Base-by-base conservation (phyloP, 2,329 filamentous ascomycete genomes). In the Pezicula rhizophila region DNA sequence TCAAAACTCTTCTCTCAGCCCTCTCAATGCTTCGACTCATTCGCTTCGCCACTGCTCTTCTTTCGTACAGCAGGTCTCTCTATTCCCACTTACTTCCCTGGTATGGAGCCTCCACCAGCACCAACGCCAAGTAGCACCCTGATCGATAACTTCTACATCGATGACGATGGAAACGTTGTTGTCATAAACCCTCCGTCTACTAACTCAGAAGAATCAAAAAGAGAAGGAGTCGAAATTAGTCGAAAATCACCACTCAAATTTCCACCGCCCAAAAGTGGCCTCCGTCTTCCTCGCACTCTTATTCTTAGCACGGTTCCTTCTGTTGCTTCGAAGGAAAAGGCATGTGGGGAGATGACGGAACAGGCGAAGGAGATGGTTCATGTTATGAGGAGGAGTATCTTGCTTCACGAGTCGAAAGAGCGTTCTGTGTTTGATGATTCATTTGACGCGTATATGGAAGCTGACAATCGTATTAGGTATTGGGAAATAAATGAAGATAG, bases 41-140 rank as follows among this genome's bases (percentile, higher is more conserved):
- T 84, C 60, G 78, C 73, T 5, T 82, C 78, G 50, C 72, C 81
- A 0, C 69, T 70, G 45, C 68, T 84, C 1, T 76, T 84, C 57
- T 83, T 84, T 56, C 76, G 77, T 45, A 75, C 70, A 0, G 64
- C 79, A 0, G 76, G 74, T 1, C 17, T 58, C 2, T 28, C 52
- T 2, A 44, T 60, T 3, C 63, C 62, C 1, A 31, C 42, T 4
- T 33, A 41, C 7, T 65, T 61, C 57, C 46, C 48, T 12, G 50
- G 40, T 15, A 25, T n/a, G 15, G 26, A 26, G n/a, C 18, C 26
- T 14, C 17, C 31, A 20, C 14, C 43, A 8, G 8, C 33, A 15
- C 15, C 28, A 3, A 23, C 14, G 2, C 15, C 14, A 37, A 31
- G 8, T 12, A 31, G 28, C 28, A 28, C 46, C 14, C 12, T 14